These are phyloP conservation scores for Zygnema circumcarinatum DNA, from an alignment of 139 green algal genomes.

Conservation along the genomic window DNA sequence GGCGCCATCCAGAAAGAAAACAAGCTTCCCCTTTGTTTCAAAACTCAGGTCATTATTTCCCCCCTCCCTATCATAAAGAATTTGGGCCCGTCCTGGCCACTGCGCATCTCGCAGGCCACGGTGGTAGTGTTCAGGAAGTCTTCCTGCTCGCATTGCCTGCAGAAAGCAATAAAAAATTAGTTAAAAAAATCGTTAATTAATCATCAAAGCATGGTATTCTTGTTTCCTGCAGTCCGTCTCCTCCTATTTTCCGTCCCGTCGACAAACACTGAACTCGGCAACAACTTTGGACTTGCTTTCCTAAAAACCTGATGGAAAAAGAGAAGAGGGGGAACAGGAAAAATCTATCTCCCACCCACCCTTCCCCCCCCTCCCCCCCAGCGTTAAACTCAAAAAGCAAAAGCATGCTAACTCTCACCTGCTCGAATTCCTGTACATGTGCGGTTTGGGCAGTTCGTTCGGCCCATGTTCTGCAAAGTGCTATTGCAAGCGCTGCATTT, in stretches of 20 bases:
- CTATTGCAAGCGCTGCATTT: slow-evolving; percentile 85
- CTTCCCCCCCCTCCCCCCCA: not conserved
- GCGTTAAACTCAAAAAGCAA: not conserved
- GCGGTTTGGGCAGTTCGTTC: not conserved
- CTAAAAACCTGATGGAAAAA: too few relatives aligned
- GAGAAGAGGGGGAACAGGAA: not conserved
- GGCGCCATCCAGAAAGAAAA: slow-evolving; percentile 93
- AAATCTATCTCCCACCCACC: not conserved
- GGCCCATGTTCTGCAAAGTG: slow-evolving; percentile 67
- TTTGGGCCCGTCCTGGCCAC: slow-evolving; percentile 35
- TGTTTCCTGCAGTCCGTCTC: too few relatives aligned
- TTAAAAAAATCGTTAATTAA: too few relatives aligned
- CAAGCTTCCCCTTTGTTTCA: slow-evolving; percentile 63
- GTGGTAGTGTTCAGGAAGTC: slow-evolving; percentile 47
- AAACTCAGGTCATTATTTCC: not conserved
- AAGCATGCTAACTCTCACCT: too few relatives aligned
- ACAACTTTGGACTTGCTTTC: too few relatives aligned
- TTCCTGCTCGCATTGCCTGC: slow-evolving; percentile 12
- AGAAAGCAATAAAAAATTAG: too few relatives aligned
- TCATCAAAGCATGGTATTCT: too few relatives aligned
- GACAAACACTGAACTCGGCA: too few relatives aligned
- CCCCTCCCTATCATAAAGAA: slow-evolving; percentile 21
- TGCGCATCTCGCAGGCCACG: not conserved
- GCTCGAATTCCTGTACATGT: not conserved
- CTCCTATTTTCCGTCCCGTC: too few relatives aligned